Percentiles rank a stretch among this genome's conserved stretches.
Evolutionary conservation across 495 filamentous ascomycete genomes (phyloP).

Genomic region (Neohortaea acidophila): DNA sequence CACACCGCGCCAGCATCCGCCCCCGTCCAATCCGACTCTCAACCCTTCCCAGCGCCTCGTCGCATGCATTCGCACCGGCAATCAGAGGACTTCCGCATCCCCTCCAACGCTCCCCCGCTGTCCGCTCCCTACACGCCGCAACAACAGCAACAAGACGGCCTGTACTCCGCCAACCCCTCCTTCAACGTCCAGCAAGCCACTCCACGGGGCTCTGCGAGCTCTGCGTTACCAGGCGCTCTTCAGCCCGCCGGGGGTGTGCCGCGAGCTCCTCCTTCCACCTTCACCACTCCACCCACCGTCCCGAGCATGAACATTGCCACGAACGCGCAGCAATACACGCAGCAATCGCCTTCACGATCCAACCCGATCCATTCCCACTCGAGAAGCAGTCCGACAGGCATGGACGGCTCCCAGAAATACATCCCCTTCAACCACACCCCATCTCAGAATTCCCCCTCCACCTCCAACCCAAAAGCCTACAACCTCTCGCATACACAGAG

Average conservation of each 20-base stretch:
- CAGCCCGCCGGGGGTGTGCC: slow-evolving; percentile 45
- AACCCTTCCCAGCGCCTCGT: slow-evolving; percentile 40
- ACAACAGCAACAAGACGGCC: slow-evolving; percentile 30
- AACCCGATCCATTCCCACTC: slow-evolving; percentile 61
- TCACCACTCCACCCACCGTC: slow-evolving; percentile 52
- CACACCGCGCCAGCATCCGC: slow-evolving; percentile 22
- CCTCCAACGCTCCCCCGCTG: slow-evolving; percentile 38
- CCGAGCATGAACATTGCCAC: slow-evolving; percentile 50
- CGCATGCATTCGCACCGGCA: slow-evolving; percentile 37
- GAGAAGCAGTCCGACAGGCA: slow-evolving; percentile 67
- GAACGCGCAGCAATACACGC: slow-evolving; percentile 41
- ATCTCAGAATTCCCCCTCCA: slow-evolving; percentile 40
- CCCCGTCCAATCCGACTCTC: slow-evolving; percentile 23
- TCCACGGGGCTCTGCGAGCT: slow-evolving; percentile 41
- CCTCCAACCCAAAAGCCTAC: slow-evolving; percentile 18
- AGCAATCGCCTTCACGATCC: slow-evolving; percentile 45
- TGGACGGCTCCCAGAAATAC: slow-evolving; percentile 48
- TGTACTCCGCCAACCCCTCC: slow-evolving; percentile 32
- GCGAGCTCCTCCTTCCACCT: slow-evolving; percentile 47
- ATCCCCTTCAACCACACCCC: slow-evolving; percentile 52
- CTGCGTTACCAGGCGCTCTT: slow-evolving; percentile 52
- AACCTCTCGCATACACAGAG: slow-evolving; percentile 34
- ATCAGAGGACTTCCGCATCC: slow-evolving; percentile 67
- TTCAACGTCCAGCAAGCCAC: slow-evolving; percentile 54
- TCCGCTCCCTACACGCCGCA: slow-evolving; percentile 37